Evolutionary conservation across 1,139 yeast genomes (phyloP).

Genomic region (Hanseniaspora uvarum): DNA sequence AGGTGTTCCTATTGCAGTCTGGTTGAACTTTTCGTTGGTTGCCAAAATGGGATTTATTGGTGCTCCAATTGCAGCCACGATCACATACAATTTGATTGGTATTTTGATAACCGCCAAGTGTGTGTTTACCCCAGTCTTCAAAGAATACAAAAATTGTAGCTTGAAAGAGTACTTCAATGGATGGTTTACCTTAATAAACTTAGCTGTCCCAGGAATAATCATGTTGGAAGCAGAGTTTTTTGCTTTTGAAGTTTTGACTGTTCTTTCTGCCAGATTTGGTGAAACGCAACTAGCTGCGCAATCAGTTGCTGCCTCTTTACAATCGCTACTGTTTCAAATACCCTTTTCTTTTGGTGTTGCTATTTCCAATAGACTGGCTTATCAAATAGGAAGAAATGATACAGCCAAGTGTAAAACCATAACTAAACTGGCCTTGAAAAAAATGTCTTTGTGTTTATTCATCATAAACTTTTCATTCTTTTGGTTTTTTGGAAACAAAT

Average conservation of each 20-base stretch:
- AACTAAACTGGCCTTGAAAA: conserved; percentile 27
- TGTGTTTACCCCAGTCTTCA: conserved; percentile 34
- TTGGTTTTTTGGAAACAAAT: conserved; percentile 25
- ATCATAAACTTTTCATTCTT: conserved; percentile 30
- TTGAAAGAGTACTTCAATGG: conserved; percentile 27
- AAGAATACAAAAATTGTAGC: conserved; percentile 28
- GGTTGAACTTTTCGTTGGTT: conserved; percentile 34
- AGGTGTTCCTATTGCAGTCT: conserved; percentile 34
- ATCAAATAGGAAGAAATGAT: conserved; percentile 33
- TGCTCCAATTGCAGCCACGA: conserved; percentile 36
- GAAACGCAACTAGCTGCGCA: conserved; percentile 38
- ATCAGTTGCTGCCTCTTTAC: conserved; percentile 36
- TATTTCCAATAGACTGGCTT: conserved; percentile 36
- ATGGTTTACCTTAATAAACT: conserved; percentile 33
- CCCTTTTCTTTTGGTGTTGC: conserved; percentile 38
- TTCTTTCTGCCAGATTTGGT: conserved; percentile 36
- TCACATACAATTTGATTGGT: conserved; percentile 35
- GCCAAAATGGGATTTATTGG: conserved; percentile 34
- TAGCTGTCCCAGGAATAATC: conserved; percentile 37
- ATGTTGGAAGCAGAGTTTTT: conserved; percentile 39
- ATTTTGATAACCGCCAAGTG: conserved; percentile 29
- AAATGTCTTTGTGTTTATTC: conserved; percentile 27
- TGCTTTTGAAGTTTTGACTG: conserved; percentile 37
- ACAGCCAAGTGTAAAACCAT: conserved; percentile 29
- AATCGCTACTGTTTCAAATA: conserved; percentile 35